Evolutionary conservation across 768 basidiomycete genomes (phyloP).

Genomic region (Pleurotus pulmonarius): DNA sequence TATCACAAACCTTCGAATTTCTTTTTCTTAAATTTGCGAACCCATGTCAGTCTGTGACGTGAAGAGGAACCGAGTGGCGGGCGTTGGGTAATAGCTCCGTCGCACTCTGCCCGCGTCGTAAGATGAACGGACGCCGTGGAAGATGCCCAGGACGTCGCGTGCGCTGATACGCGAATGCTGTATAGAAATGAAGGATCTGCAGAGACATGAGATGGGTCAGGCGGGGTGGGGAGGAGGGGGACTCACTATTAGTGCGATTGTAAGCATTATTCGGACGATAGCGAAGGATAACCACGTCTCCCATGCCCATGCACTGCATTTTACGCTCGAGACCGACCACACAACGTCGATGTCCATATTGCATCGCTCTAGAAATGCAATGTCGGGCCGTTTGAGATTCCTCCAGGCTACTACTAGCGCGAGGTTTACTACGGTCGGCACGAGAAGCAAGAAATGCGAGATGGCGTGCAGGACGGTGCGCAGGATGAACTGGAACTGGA

Average conservation of each 20-base stretch:
- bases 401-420: slow-evolving; percentile 54
- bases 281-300: slow-evolving; percentile 53
- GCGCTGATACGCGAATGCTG: slow-evolving; percentile 17
- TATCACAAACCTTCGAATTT: too few species aligned
- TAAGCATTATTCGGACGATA: slow-evolving; percentile 49
- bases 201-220: neutral
- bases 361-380: slow-evolving; percentile 45
- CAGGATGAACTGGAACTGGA: slow-evolving; percentile 24
- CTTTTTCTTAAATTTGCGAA: too few species aligned
- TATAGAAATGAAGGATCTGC: slow-evolving; percentile 18
- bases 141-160: slow-evolving; percentile 2
- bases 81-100: neutral
- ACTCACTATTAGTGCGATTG: slow-evolving; percentile 52
- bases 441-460: slow-evolving; percentile 45
- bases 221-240: slow-evolving; percentile 8
- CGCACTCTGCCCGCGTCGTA: slow-evolving; percentile 3
- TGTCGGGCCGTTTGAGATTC: slow-evolving; percentile 28
- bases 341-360: slow-evolving; percentile 62
- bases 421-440: slow-evolving; percentile 53
- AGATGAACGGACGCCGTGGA: neutral
- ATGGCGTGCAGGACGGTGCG: slow-evolving; percentile 33
- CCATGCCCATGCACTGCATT: slow-evolving; percentile 36
- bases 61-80: too few species aligned
- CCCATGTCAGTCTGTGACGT: too few species aligned
- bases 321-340: slow-evolving; percentile 44